These are phyloP conservation scores for Arachis monticola DNA, from an alignment of 331 rosid genomes.

Conservation along the genomic window DNA sequence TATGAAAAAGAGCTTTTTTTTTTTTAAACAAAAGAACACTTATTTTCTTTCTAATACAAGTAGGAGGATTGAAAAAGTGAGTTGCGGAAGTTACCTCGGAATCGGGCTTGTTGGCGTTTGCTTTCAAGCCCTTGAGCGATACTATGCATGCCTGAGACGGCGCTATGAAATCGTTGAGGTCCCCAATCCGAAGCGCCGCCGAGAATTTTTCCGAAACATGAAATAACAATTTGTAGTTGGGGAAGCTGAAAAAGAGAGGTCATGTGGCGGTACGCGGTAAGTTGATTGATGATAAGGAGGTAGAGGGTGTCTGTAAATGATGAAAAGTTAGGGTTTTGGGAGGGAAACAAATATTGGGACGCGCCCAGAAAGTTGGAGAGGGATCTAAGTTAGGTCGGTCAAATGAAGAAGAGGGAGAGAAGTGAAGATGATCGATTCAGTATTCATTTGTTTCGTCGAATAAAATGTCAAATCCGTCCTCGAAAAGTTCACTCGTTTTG, in stretches of 20 bases:
- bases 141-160: constrained; percentile 94
- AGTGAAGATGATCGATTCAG: no score
- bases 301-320: neutral
- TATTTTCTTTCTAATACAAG: neutral
- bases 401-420: neutral
- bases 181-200: constrained; percentile 83
- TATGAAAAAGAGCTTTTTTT: neutral
- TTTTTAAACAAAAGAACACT: neutral
- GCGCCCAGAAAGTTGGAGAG: neutral
- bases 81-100: constrained; percentile 51
- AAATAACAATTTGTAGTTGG: neutral
- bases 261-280: neutral
- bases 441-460: no score
- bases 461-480: no score
- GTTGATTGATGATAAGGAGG: neutral
- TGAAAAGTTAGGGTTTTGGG: constrained; percentile 31
- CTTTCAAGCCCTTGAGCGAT: constrained; percentile 78
- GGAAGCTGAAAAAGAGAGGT: neutral
- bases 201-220: constrained; percentile 96
- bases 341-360: neutral
- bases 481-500: no score
- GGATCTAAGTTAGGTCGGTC: neutral
- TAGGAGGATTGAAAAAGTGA: neutral
- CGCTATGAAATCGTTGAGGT: constrained; percentile 88
- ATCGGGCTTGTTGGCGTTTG: constrained; percentile 52